Percentiles rank a stretch among this genome's conserved stretches.
These are phyloP conservation scores for Colletotrichum tabaci DNA, from an alignment of 2,329 filamentous ascomycete genomes.

Conservation along the genomic window DNA sequence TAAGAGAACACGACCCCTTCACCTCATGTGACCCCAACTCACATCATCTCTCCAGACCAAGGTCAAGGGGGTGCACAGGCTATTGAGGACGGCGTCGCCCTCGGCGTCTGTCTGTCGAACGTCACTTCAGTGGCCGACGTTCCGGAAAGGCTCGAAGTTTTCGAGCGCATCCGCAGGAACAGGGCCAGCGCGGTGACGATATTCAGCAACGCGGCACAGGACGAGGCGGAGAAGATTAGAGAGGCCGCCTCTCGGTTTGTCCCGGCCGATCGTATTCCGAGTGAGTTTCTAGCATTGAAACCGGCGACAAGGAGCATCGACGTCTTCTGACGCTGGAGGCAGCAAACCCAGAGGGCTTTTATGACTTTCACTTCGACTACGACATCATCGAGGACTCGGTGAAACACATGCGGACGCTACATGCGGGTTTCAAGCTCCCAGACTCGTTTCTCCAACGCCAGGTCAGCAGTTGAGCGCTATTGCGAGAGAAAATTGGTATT, in stretches of 20 bases:
- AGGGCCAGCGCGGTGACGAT: slow-evolving; percentile 55
- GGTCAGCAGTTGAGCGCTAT: not conserved
- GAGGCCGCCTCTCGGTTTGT: slow-evolving; percentile 46
- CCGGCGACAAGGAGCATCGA: not conserved
- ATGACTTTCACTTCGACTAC: slow-evolving; percentile 35
- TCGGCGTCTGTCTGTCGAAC: slow-evolving; percentile 49
- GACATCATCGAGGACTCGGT: slow-evolving; percentile 27
- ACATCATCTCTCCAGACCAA: slow-evolving; percentile 49
- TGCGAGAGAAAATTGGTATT: not conserved
- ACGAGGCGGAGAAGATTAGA: slow-evolving; percentile 50
- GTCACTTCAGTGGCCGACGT: slow-evolving; percentile 43
- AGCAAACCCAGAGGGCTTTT: slow-evolving; percentile 41
- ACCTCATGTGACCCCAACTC: not conserved
- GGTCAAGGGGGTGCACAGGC: slow-evolving; percentile 56
- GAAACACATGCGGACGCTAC: slow-evolving; percentile 2
- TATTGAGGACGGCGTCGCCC: slow-evolving; percentile 54
- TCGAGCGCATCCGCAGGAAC: slow-evolving; percentile 47
- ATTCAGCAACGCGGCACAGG: slow-evolving; percentile 56
- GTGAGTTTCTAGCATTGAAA: slow-evolving; percentile 42
- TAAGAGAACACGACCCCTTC: slow-evolving; percentile 40
- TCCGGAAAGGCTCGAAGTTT: slow-evolving; percentile 46
- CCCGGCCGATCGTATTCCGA: slow-evolving; percentile 50
- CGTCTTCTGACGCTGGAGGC: not conserved
- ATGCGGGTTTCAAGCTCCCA: slow-evolving; percentile 16
- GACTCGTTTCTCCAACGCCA: not conserved